These are phyloP conservation scores for Pseudoscleropodium purum DNA, from an alignment of 225 moss, liverwort and hornwort species.

Conservation along the genomic window DNA sequence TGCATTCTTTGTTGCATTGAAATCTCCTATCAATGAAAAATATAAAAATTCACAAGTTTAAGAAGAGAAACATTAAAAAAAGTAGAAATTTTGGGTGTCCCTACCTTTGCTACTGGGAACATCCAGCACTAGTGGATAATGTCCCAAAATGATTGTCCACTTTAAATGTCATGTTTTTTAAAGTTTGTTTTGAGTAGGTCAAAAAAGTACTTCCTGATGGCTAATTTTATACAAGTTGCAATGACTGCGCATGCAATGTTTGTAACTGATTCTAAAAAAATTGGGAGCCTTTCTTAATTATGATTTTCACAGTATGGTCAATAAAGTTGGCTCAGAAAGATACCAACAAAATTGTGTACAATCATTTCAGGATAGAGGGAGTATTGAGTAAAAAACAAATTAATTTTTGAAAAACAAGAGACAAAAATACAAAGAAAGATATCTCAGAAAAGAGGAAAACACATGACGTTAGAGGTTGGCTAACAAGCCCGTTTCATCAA, in stretches of 20 bases:
- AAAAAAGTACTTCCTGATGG: too few relatives aligned
- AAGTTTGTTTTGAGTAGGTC: too few relatives aligned
- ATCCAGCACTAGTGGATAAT: background rate
- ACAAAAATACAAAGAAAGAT: background rate
- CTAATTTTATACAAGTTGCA: too few relatives aligned
- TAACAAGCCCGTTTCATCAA: background rate
- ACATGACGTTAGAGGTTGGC: background rate
- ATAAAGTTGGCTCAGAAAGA: too few relatives aligned
- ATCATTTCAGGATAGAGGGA: too few relatives aligned
- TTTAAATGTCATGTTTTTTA: too few relatives aligned
- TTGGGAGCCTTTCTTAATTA: too few relatives aligned
- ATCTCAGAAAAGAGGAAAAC: background rate
- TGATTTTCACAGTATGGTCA: too few relatives aligned
- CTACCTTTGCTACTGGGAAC: background rate
- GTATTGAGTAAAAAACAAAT: background rate
- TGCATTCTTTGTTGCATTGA: background rate
- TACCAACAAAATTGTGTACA: too few relatives aligned
- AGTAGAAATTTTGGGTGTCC: background rate
- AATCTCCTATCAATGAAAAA: background rate
- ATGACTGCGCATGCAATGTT: too few relatives aligned
- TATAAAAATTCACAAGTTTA: background rate
- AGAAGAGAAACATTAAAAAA: background rate
- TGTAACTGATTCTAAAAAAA: too few relatives aligned
- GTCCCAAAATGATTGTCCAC: too few relatives aligned
- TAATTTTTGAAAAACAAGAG: background rate